Percentiles rank a stretch among this genome's conserved stretches.
phyloP scores from a whole-genome alignment of 257 asterid genomes.

The Solanum rostratum region DNA sequence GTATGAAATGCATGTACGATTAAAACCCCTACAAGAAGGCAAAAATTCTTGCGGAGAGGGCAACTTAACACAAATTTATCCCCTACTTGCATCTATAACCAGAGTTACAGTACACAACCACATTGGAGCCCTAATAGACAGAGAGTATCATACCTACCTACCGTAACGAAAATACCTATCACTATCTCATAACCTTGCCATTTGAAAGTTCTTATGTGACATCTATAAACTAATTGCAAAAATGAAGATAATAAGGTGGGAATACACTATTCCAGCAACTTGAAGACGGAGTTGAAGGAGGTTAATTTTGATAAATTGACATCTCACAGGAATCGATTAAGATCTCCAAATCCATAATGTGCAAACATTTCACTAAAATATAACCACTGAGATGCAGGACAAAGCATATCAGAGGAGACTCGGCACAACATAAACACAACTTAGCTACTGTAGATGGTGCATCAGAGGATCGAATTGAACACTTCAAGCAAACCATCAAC shows the following conservation, averaged over 20 bases:
- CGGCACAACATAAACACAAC: background rate
- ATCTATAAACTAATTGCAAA: background rate
- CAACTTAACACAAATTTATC: background rate
- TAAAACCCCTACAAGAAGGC: background rate
- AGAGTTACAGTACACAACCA: background rate
- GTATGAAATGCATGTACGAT: background rate
- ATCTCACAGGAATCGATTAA: background rate
- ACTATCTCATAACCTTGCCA: background rate
- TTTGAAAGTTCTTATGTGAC: background rate
- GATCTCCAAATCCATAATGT: background rate
- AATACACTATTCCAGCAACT: background rate
- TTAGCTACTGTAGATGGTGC: background rate
- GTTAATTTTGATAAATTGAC: background rate
- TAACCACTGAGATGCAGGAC: background rate
- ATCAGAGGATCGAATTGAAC: conserved; percentile 24
- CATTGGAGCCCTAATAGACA: background rate
- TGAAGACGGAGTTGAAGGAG: background rate
- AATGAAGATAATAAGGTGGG: background rate
- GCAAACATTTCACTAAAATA: background rate
- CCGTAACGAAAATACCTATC: background rate
- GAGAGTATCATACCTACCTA: background rate
- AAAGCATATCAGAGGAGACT: background rate
- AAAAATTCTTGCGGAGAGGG: background rate
- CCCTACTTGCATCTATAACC: background rate
- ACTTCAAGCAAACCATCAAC: conserved; percentile 35